These are phyloP conservation scores for Aspergillus quadricinctus DNA, from an alignment of 2,329 filamentous ascomycete genomes.

Conservation along the genomic window DNA sequence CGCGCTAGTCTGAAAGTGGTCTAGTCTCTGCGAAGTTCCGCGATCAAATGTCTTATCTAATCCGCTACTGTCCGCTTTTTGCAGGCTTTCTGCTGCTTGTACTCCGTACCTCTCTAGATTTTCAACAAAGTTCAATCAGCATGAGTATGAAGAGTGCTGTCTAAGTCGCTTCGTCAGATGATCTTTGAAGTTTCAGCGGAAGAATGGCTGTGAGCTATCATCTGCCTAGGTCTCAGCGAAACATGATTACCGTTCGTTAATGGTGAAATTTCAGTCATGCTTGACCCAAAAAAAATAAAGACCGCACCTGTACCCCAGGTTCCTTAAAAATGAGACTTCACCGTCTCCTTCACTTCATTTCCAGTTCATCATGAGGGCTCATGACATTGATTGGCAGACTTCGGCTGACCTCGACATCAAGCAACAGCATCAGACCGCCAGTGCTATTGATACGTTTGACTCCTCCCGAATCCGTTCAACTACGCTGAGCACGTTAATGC, in stretches of 20 bases:
- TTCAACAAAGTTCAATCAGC: background rate
- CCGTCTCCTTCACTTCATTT: too few relatives aligned
- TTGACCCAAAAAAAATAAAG: background rate
- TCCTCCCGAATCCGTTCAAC: slow-evolving; percentile 1
- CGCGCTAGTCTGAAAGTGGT: slow-evolving; percentile 28
- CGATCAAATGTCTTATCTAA: slow-evolving; percentile 29
- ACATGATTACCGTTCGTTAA: background rate
- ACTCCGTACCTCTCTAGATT: too few relatives aligned
- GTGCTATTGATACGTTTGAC: background rate
- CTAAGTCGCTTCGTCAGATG: background rate
- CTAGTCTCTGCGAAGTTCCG: slow-evolving; percentile 19
- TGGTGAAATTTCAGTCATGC: background rate
- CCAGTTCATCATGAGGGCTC: background rate
- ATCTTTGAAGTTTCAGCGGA: background rate
- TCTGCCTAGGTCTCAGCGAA: background rate
- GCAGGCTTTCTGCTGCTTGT: background rate
- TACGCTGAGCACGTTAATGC: background rate
- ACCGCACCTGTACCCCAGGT: background rate
- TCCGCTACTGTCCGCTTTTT: slow-evolving; percentile 16
- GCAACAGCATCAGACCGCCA: background rate
- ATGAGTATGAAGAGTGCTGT: background rate
- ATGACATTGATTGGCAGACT: background rate
- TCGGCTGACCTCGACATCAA: background rate
- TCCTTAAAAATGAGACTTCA: too few relatives aligned
- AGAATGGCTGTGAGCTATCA: background rate